Percentiles rank a stretch among this genome's conserved stretches.
phyloP scores from a whole-genome alignment of 306 rosid species.

The Quercus bicolor region DNA sequence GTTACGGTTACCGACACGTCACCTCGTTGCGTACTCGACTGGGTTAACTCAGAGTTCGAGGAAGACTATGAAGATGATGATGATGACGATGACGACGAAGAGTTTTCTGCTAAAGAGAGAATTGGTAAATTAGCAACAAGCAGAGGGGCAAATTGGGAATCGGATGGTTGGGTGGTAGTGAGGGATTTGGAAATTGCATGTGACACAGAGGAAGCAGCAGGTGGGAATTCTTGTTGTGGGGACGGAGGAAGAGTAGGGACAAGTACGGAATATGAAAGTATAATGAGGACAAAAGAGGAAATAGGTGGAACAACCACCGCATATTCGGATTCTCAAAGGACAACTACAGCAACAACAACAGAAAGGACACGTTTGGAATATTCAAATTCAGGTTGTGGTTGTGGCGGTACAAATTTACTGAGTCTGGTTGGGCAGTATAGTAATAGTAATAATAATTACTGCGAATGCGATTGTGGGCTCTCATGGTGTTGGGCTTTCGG shows the following conservation, averaged over 20 bases:
- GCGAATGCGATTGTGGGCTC: background rate
- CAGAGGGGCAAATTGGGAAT: constrained; percentile 66
- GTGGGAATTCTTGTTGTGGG: background rate
- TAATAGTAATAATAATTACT: background rate
- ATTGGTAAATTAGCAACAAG: constrained; percentile 50
- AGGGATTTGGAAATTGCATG: constrained; percentile 18
- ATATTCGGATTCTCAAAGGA: background rate
- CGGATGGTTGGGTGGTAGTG: constrained; percentile 59
- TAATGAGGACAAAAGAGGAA: constrained; percentile 4
- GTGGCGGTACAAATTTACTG: constrained; percentile 2
- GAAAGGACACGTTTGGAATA: constrained; percentile 33
- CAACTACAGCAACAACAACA: background rate
- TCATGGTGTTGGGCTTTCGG: background rate
- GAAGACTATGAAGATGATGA: constrained; percentile 24
- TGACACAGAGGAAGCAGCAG: constrained; percentile 15
- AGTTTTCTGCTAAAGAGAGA: constrained; percentile 25
- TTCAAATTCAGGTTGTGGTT: background rate
- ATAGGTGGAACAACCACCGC: background rate
- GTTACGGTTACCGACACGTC: constrained; percentile 37
- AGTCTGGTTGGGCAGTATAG: constrained; percentile 25
- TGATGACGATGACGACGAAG: background rate
- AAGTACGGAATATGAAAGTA: constrained; percentile 31
- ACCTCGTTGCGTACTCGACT: constrained; percentile 81
- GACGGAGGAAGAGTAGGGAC: constrained; percentile 22
- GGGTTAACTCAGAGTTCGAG: constrained; percentile 46